Evolutionary conservation across 306 rosid species (phyloP), one percentile per base, ranked within the genome.

Genomic region (Nissolia schottii): DNA sequence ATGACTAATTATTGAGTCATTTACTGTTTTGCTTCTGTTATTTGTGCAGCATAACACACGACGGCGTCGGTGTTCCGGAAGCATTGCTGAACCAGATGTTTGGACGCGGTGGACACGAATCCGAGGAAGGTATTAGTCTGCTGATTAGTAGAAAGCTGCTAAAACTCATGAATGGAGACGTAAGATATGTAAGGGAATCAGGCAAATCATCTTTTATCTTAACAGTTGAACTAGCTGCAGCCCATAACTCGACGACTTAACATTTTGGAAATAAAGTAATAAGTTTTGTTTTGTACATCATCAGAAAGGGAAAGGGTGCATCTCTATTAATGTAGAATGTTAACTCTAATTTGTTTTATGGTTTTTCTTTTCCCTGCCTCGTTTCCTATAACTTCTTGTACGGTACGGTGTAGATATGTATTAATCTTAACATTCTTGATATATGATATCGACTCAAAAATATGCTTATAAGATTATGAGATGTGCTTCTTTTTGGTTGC

Each of bases 121-220:
- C 91, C 0, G 97, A 91, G 75, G 97, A 87, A 57, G 96, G 96
- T 35, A 37, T 84, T 20, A 82, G 91, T 79, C 82, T 91, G 22
- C 81, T 89, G 25, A 79, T 91, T 58, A 82, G 97, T 77, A 77
- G 93, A 65, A 89, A 85, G 70, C 79, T 91, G 67, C 85, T 89
- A 75, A 85, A 87, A 81, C 90, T 89, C 23, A 91, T 91, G 96
- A 87, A 87, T 74, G 97, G 97, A 41, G 96, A 87, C 13, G 87
- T 89, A 6, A 82, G 77, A 32, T 89, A 89, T 73, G 70, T 87
- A 38, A 83, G 88, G 79, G 93, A 89, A 86, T 90, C 79, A 14
- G 93, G 86, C 50, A 89, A 70, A 63, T 79, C 91, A 2, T 83
- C 83, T 74, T 89, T 91, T 80, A 84, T 87, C 83, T 72, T 89